Evolutionary conservation across 2,329 filamentous ascomycete genomes (phyloP), one percentile per base, ranked within the genome.

Genomic region (Alternaria conjuncta): DNA sequence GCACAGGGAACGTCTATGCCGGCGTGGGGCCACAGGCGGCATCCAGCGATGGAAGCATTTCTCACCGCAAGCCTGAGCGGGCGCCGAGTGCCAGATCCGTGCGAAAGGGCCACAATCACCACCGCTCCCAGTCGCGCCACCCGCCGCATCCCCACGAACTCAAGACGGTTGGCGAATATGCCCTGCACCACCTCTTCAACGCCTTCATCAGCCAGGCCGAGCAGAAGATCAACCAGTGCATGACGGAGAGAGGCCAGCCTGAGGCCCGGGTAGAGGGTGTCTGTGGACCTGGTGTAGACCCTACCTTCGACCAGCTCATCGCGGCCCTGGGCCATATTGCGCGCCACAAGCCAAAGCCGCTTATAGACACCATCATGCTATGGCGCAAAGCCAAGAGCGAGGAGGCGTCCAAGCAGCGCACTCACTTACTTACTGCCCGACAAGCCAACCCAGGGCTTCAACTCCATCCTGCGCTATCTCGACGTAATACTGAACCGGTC

Each of bases 381-480:
- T 99, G 96, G 96, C 90, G 96, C 60, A 98, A 97, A 80, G 92
- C 89, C 68, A 98, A 98, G 83, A 97, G 94, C 68, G 95, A 98
- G 80, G 89, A 91, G 21, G 94, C 94, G 26, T 79, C 80, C 47
- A 75, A 72, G 28, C 72, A 77, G 45, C 74, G 77, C 15, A 61
- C 70, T 5, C 74, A 75, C 64, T 63, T 80, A 36, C 75, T 73
- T 50, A 76, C 74, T 65, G 76, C 77, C 20, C 72, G 75, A 41
- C 71, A 77, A 67, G 73, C 74, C 45, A 63, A 63, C 11, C 65
- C 73, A 25, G 53, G 71, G 26, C 69, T 75, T 9, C 65, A 72
- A 32, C 67, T 73, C 20, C 56, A 60, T 18, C 50, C 74, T 21
- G 60, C 71, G 3, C 64, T 80, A n/a, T 71, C 76, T 45, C 78